phyloP scores from a whole-genome alignment of 345 rosid species.

The Psidium guajava region DNA sequence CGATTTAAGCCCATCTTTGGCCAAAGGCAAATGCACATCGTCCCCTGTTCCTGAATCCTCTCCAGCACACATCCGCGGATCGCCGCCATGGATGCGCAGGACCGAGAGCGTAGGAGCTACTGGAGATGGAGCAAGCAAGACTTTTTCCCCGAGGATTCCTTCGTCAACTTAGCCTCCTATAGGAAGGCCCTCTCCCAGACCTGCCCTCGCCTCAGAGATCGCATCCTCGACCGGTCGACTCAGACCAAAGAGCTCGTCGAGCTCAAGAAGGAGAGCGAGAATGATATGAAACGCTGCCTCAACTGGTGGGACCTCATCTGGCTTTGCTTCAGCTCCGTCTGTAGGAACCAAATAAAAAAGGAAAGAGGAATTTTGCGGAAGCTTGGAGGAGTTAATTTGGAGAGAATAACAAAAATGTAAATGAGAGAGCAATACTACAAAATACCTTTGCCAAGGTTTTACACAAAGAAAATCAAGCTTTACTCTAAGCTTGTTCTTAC shows the following conservation, averaged over 20 bases:
- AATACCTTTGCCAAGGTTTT: no score
- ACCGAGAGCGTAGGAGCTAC: conserved; percentile 23
- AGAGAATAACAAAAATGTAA: no score
- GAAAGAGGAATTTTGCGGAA: no score
- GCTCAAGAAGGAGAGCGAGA: conserved; percentile 42
- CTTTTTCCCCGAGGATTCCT: conserved; percentile 77
- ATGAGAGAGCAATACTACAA: no score
- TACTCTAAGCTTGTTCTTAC: no score
- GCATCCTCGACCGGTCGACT: conserved; percentile 65
- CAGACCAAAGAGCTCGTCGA: conserved; percentile 58
- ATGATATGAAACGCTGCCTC: neutral
- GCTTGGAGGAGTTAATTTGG: no score
- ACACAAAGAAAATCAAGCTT: no score
- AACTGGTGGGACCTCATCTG: conserved; percentile 1
- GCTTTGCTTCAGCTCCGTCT: conserved; percentile 28
- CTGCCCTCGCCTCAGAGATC: conserved; percentile 63
- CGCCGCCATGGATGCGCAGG: neutral
- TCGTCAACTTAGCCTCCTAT: conserved; percentile 52
- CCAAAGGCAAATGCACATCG: neutral
- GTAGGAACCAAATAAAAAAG: no score
- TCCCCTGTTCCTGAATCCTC: neutral
- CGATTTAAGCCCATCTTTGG: no score
- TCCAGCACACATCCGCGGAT: neutral
- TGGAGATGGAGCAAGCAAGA: conserved; percentile 84
- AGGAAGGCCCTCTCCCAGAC: conserved; percentile 54